These are phyloP conservation scores for Pseudogymnoascus sp. DNA, from an alignment of 2,329 filamentous ascomycete genomes.

Conservation along the genomic window DNA sequence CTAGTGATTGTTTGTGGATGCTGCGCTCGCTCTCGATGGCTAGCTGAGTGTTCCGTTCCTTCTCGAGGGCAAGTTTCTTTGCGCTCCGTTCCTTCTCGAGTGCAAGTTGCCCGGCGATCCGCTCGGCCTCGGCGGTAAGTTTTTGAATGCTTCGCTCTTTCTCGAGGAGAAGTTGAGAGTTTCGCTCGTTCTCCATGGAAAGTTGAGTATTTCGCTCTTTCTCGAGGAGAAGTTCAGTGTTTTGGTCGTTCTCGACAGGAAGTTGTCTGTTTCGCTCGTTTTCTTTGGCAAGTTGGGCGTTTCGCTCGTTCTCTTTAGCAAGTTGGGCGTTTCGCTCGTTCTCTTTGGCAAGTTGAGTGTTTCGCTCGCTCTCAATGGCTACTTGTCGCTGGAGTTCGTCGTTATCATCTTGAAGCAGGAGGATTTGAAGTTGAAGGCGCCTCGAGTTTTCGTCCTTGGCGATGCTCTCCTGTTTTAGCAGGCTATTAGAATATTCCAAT, in stretches of 20 bases:
- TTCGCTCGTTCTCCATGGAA: neutral
- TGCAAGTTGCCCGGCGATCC: neutral
- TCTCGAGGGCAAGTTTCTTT: neutral
- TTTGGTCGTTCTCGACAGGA: neutral
- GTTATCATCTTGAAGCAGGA: constrained; percentile 71
- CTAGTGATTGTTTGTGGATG: neutral
- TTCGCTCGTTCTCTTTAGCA: neutral
- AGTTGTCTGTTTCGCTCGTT: neutral
- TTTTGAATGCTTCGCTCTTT: neutral
- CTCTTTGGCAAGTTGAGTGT: neutral
- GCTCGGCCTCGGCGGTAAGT: neutral
- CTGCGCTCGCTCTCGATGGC: neutral
- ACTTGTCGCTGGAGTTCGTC: constrained; percentile 60
- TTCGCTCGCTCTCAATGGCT: constrained; percentile 20
- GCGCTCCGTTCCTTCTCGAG: neutral
- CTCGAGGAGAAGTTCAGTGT: neutral
- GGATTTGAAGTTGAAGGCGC: constrained; percentile 58
- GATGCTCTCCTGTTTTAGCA: constrained; percentile 60
- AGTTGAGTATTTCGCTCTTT: neutral
- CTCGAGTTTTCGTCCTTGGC: constrained; percentile 70
- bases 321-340: neutral
- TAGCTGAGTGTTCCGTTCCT: neutral
- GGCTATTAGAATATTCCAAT: constrained; percentile 59
- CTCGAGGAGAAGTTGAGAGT: neutral
- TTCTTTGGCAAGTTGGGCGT: neutral